phyloP scores from a whole-genome alignment of 2,329 filamentous ascomycete genomes.

The Corniculantispora saksenae region DNA sequence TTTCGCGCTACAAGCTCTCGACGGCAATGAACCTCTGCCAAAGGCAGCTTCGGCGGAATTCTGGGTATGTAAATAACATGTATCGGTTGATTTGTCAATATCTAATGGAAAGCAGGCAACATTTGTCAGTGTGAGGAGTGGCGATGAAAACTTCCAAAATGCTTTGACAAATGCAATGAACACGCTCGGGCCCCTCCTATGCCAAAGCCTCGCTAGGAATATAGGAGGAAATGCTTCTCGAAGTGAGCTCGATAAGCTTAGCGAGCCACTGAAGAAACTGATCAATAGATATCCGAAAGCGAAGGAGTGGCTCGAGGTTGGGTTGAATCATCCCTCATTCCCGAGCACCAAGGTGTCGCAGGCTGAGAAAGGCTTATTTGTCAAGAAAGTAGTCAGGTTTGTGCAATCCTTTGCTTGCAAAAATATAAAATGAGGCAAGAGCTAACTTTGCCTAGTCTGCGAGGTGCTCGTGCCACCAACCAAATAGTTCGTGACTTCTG shows the following conservation, averaged over 20 bases:
- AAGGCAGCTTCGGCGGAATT: slow-evolving; percentile 75
- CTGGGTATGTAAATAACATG: slow-evolving; percentile 58
- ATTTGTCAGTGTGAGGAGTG: slow-evolving; percentile 18
- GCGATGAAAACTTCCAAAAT: slow-evolving; percentile 20
- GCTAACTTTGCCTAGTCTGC: slow-evolving; percentile 48
- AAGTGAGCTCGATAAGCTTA: slow-evolving; percentile 71
- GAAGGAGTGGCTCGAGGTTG: slow-evolving; percentile 63
- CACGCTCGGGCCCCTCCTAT: slow-evolving; percentile 63
- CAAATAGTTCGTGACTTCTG: slow-evolving; percentile 72
- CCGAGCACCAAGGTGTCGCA: slow-evolving; percentile 59
- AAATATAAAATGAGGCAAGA: slow-evolving; percentile 3
- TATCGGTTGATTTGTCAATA: not conserved
- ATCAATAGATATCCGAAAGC: slow-evolving; percentile 56
- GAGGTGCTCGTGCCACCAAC: slow-evolving; percentile 65
- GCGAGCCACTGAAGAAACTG: slow-evolving; percentile 71
- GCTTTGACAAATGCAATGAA: slow-evolving; percentile 52
- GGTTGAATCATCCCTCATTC: slow-evolving; percentile 56
- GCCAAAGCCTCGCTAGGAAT: slow-evolving; percentile 61
- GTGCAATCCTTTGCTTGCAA: slow-evolving; percentile 22
- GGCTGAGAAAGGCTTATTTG: slow-evolving; percentile 62
- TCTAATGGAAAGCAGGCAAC: slow-evolving; percentile 13
- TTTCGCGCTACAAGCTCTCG: slow-evolving; percentile 70
- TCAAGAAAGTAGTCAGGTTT: slow-evolving; percentile 66
- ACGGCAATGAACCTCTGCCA: slow-evolving; percentile 71
- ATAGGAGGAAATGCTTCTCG: slow-evolving; percentile 68